Base-by-base conservation (phyloP, 2,329 filamentous ascomycete genomes). In the Bipolaris oryzae region DNA sequence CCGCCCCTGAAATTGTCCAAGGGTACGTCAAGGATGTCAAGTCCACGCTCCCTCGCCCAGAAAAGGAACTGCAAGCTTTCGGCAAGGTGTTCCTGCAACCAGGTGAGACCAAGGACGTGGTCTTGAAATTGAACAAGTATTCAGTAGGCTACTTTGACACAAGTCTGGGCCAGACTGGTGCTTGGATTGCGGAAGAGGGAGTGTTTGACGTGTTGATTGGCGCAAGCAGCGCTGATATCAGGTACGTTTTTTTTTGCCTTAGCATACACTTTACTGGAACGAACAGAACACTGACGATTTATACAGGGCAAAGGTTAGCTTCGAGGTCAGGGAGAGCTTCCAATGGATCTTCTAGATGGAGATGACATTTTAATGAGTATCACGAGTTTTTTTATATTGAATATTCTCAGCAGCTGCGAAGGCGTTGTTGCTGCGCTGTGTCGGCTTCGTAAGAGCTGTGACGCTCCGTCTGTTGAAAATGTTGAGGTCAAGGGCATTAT, bases 41-140 rank as follows among this genome's bases (percentile, higher is more conserved):
- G 70, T 86, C 86, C 1, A 78, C 82, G 9, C 78, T 91, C n/a
- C 84, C 84, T 0, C 78, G 88, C 20, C 88, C 88, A 0, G 84
- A 86, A 63, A 90, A 91, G 75, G 89, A 91, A 74, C 79, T 91
- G 1, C 86, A 87, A 33, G 87, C 86, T 0, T 91, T 91, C 67
- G 83, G 84, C 55, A 78, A 77, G 50, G 72, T 76, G 1, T 67
- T 74, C 55, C 48, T 78, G 34, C 65, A 72, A 50, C 73, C 75
- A 5, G 71, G 74, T 1, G 75, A 77, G 60, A 77, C 68, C 3
- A 75, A 74, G 55, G 55, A 53, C 5, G 74, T 77, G 3, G 47
- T 55, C 0, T 53, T 78, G 57, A 61, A 60, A 50, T 51, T 78
- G 5, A 76, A 82, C 59, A 82, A 80, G 65, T 78, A 82, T 54